Evolutionary conservation across 768 basidiomycete species (phyloP).

Genomic region (Albatrellus ellisii): DNA sequence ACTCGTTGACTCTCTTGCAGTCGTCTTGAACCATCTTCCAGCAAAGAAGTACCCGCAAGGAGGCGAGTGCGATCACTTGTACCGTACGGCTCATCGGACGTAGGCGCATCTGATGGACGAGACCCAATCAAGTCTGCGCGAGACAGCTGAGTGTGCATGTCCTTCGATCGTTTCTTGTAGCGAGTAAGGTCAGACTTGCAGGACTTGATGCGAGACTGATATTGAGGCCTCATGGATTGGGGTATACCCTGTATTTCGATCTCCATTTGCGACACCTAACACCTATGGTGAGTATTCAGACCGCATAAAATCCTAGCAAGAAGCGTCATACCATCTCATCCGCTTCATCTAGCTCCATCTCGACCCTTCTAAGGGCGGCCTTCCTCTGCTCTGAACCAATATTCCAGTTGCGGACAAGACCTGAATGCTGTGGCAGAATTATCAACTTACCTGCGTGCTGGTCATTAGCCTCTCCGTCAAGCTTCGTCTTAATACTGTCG

Average conservation of each 20-base stretch:
- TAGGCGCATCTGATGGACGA: constrained; percentile 19
- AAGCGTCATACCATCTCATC: constrained; percentile 74
- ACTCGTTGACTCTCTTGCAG: constrained; percentile 85
- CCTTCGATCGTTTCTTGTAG: constrained; percentile 74
- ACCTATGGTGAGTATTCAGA: too few relatives aligned
- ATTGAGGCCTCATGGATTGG: constrained; percentile 65
- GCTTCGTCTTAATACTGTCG: constrained; percentile 58
- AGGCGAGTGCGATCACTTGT: constrained; percentile 68
- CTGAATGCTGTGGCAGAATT: background rate
- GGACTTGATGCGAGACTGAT: constrained; percentile 59
- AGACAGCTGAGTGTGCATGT: constrained; percentile 53
- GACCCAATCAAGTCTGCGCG: constrained; percentile 61
- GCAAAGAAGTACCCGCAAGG: constrained; percentile 59
- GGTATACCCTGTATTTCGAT: constrained; percentile 95
- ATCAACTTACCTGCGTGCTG: constrained; percentile 46
- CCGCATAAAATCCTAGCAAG: too few relatives aligned
- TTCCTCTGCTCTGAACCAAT: constrained; percentile 85
- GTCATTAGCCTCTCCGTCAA: constrained; percentile 56
- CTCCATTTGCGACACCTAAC: constrained; percentile 96
- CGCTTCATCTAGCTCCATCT: constrained; percentile 96
- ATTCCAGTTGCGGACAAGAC: too few relatives aligned
- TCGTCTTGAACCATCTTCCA: constrained; percentile 77
- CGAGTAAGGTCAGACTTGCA: constrained; percentile 65
- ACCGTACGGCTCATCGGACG: constrained; percentile 71
- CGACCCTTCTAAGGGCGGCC: constrained; percentile 65